Percentiles rank a stretch among this genome's conserved stretches.
Conservation (phyloP, 2,329 filamentous ascomycete genomes). For the Stylonectria norvegica region DNA sequence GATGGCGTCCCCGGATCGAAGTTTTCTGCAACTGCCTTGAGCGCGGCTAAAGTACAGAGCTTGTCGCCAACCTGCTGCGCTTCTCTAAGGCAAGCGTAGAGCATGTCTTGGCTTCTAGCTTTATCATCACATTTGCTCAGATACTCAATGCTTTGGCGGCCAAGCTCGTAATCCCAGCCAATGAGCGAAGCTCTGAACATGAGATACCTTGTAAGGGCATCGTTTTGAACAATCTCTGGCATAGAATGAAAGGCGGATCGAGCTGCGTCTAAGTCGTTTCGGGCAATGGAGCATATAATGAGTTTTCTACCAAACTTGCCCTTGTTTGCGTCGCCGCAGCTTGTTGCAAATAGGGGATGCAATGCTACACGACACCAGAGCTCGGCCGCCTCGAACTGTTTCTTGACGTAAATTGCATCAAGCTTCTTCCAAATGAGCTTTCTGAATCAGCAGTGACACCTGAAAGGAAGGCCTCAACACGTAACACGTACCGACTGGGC, state of each 20-base stretch:
- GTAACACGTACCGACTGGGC: slow-evolving; percentile 58
- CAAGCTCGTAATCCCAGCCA: slow-evolving; percentile 53
- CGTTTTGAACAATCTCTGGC: slow-evolving; percentile 53
- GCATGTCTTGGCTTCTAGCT: slow-evolving; percentile 51
- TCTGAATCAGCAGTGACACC: slow-evolving; percentile 11
- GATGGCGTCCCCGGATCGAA: slow-evolving; percentile 19
- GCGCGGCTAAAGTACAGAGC: slow-evolving; percentile 45
- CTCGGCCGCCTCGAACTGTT: slow-evolving; percentile 53
- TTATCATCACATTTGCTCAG: slow-evolving; percentile 53
- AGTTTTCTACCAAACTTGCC: slow-evolving; percentile 69
- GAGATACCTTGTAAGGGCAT: slow-evolving; percentile 67
- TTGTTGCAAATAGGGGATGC: slow-evolving; percentile 63
- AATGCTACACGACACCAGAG: slow-evolving; percentile 70
- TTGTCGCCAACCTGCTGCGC: slow-evolving; percentile 65
- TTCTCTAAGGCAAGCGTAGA: slow-evolving; percentile 79
- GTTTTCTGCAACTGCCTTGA: slow-evolving; percentile 33
- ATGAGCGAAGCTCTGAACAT: slow-evolving; percentile 71
- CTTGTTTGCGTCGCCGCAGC: slow-evolving; percentile 62
- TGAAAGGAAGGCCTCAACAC: neutral
- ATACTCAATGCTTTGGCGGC: slow-evolving; percentile 59
- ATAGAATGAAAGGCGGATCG: slow-evolving; percentile 52
- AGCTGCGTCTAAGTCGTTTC: slow-evolving; percentile 24
- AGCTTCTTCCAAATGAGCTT: slow-evolving; percentile 80
- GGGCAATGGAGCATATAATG: slow-evolving; percentile 64
- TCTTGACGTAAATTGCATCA: slow-evolving; percentile 54